Conservation (phyloP, 495 filamentous ascomycete genomes). For the Xylaria cubensis region DNA sequence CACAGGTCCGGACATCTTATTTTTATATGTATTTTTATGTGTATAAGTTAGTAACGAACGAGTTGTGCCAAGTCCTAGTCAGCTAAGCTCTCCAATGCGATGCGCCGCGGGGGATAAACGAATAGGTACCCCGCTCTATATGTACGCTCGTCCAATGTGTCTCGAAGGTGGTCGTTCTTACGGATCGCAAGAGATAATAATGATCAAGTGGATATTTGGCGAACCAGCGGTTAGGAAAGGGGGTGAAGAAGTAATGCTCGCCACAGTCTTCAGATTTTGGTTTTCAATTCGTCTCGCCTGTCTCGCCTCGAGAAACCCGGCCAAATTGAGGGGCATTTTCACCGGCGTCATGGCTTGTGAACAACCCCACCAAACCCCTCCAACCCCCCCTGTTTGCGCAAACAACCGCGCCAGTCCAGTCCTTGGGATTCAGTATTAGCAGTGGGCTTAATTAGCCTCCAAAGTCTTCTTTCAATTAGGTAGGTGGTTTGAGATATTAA, state of each 20-base stretch:
- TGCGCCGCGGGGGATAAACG: not conserved
- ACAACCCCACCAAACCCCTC: constrained; percentile 3
- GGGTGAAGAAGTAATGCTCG: not conserved
- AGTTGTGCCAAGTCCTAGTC: not conserved
- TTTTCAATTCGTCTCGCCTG: not conserved
- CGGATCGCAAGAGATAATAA: not conserved
- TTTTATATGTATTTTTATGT: not conserved
- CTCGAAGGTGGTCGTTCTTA: not conserved
- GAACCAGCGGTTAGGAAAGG: not conserved
- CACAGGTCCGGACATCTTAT: constrained; percentile 62
- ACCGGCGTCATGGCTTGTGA: constrained; percentile 12
- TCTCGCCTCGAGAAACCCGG: constrained; percentile 11
- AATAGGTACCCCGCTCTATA: constrained; percentile 5
- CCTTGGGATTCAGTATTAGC: not conserved
- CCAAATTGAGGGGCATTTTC: constrained; percentile 26
- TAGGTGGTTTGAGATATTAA: not conserved
- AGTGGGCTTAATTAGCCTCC: not conserved
- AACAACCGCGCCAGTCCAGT: constrained; percentile 11
- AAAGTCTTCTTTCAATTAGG: not conserved
- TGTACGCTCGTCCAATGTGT: not conserved
- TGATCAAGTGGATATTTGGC: not conserved
- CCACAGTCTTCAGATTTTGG: not conserved
- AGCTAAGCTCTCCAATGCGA: constrained; percentile 3
- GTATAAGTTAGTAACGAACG: constrained; percentile 3
- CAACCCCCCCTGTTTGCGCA: constrained; percentile 3